Base-by-base conservation (phyloP, 1,139 yeast genomes). In the Candida tropicalis region DNA sequence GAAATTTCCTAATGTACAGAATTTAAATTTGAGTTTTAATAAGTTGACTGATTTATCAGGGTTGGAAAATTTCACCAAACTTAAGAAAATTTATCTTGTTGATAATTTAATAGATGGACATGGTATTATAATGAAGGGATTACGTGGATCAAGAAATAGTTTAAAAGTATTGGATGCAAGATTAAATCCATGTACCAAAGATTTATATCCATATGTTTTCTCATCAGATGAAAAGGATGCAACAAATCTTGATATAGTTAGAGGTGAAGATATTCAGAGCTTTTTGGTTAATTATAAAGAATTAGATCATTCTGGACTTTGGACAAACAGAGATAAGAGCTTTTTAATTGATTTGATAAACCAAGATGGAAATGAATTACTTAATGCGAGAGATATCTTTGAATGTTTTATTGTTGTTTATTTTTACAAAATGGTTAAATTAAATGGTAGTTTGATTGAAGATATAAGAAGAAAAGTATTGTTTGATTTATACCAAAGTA, bases 181-280 rank as follows among this genome's bases (percentile, higher is more conserved):
- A 41, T 71, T 78, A 44, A 81, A 81, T 51, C 75, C 81, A 8
- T 52, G 78, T 33, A 79, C 73, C 34, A 59, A 63, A 28, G 73
- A 68, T 11, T 65, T 77, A 36, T 79, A 80, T 54, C 82, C 84
- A 0, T 77, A 68, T 53, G 77, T 79, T 2, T 79, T 79, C 57
- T 72, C 70, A 47, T 75, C 77, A 2, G 66, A 71, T 13, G 80
- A 76, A 47, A 51, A 66, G 15, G 70, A 65, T 18, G 44, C 46
- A 4, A 45, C 54, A n/a, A 50, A 53, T 7, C 71, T 73, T 15
- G 73, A 70, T 29, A 55, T 75, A 31, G 77, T 73, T 40, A 65
- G 68, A 2, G 52, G 66, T 28, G 80, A 76, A 46, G 80, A 74
- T 51, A 71, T 74, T 23, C 76, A 73, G 48, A 69, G 65, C 40